These are phyloP conservation scores for Setaria italica DNA, from an alignment of 202 grass and related monocot genomes.

Conservation along the genomic window DNA sequence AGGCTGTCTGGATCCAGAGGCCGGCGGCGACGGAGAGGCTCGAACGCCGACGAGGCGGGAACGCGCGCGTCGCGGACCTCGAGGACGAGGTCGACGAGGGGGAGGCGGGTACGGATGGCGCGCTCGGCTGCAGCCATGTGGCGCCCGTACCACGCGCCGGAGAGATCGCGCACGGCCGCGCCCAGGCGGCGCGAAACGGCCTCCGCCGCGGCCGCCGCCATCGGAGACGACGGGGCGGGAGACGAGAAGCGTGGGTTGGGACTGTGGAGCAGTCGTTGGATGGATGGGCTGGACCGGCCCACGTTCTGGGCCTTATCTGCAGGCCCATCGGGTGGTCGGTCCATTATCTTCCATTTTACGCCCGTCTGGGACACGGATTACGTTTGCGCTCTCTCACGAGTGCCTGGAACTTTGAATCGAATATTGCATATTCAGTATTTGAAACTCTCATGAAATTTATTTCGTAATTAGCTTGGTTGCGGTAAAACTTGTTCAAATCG, in stretches of 20 bases:
- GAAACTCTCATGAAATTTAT: too few species aligned
- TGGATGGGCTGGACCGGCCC: background rate
- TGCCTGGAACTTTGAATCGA: too few species aligned
- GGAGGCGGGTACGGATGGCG: slow-evolving; percentile 59
- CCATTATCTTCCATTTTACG: background rate
- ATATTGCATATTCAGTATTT: too few species aligned
- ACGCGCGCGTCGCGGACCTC: too few species aligned
- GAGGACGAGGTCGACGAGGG: slow-evolving; percentile 68
- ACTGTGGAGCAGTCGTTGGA: too few species aligned
- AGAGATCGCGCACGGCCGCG: slow-evolving; percentile 23
- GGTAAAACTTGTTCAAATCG: too few species aligned
- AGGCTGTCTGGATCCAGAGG: slow-evolving; percentile 45
- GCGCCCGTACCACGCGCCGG: too few species aligned
- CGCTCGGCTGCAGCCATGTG: slow-evolving; percentile 29
- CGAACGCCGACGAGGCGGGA: too few species aligned
- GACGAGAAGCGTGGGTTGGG: background rate
- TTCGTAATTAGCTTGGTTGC: too few species aligned
- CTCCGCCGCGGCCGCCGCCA: slow-evolving; percentile 42
- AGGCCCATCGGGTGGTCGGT: background rate
- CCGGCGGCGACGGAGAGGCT: slow-evolving; percentile 25
- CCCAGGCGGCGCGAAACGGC: slow-evolving; percentile 53
- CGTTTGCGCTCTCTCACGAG: too few species aligned
- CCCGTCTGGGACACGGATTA: background rate
- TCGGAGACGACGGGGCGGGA: background rate
- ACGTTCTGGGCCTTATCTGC: background rate